These are phyloP conservation scores for Didymella sp. DNA, from an alignment of 2,329 filamentous ascomycete species.

Conservation along the genomic window DNA sequence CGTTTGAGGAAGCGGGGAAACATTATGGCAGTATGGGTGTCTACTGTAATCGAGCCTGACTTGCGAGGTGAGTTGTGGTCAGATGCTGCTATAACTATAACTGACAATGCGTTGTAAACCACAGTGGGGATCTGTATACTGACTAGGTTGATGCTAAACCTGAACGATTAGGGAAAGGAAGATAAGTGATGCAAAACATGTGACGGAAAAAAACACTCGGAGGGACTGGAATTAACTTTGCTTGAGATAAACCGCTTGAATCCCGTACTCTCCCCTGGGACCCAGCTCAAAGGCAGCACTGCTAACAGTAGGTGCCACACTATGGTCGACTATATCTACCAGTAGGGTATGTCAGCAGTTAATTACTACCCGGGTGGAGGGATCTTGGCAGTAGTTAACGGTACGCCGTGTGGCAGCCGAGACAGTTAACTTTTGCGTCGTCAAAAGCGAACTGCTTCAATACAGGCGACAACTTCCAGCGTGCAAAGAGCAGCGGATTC, in stretches of 20 bases:
- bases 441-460: conserved; percentile 24
- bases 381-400: conserved; percentile 23
- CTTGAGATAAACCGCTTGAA: not conserved
- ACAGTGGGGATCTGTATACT: not conserved
- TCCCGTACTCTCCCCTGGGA: not conserved
- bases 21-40: not conserved
- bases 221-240: not conserved
- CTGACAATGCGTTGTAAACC: not conserved
- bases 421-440: conserved; percentile 21
- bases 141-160: not conserved
- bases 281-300: conserved; percentile 2
- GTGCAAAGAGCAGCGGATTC: conserved; percentile 23
- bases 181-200: not conserved
- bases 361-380: conserved; percentile 7
- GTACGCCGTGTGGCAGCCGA: conserved; percentile 17
- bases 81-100: not conserved
- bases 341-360: conserved; percentile 6
- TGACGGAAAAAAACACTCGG: not conserved
- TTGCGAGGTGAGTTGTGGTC: not conserved
- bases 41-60: not conserved
- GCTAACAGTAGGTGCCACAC: conserved; percentile 7
- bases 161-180: not conserved
- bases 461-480: conserved; percentile 24
- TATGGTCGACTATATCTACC: conserved; percentile 6
- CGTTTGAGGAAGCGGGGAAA: not conserved